A percentile compares a stretch with the other conserved stretches of the same genome.
Conservation (phyloP, 768 basidiomycete species). For the Pisolithus orientalis region DNA sequence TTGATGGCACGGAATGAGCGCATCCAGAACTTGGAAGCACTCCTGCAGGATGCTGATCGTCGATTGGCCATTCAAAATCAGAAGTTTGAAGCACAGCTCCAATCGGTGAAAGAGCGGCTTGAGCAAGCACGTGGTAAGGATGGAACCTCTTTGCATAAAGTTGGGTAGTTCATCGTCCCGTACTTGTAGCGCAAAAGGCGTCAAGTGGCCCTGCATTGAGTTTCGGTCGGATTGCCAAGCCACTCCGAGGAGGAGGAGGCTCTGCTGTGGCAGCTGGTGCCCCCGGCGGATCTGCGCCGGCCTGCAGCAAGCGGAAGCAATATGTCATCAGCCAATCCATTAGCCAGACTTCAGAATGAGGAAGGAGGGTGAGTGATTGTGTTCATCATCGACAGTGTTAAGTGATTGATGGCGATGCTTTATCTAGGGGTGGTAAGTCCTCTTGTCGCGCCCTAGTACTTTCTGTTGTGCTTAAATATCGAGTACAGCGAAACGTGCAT, state of each 20-base stretch:
- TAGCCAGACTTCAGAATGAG: slow-evolving; percentile 74
- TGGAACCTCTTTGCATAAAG: slow-evolving; percentile 5
- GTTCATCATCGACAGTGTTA: slow-evolving; percentile 3
- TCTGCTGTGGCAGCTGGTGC: slow-evolving; percentile 33
- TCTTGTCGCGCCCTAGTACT: slow-evolving; percentile 8
- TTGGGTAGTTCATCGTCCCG: slow-evolving; percentile 24
- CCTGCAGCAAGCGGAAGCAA: slow-evolving; percentile 35
- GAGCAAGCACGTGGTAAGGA: slow-evolving; percentile 85
- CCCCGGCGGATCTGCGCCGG: slow-evolving; percentile 34
- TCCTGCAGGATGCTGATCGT: slow-evolving; percentile 91
- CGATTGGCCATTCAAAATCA: slow-evolving; percentile 88
- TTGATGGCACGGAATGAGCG: slow-evolving; percentile 94
- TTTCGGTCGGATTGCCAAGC: slow-evolving; percentile 96
- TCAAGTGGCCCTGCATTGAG: slow-evolving; percentile 64
- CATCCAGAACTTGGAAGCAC: slow-evolving; percentile 91
- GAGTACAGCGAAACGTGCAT: slow-evolving; percentile 75
- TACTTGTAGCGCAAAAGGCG: slow-evolving; percentile 60
- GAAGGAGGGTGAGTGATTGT: slow-evolving; percentile 55
- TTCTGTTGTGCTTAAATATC: slow-evolving; percentile 23
- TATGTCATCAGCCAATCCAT: slow-evolving; percentile 52
- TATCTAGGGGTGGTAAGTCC: slow-evolving; percentile 28
- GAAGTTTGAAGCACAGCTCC: slow-evolving; percentile 91
- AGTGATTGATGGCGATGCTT: not conserved
- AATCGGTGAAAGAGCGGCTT: slow-evolving; percentile 85
- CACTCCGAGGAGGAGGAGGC: slow-evolving; percentile 89